A percentile compares a stretch with the other conserved stretches of the same genome.
phyloP scores from a whole-genome alignment of 139 green algal species.

The Deuterostichococcus epilithicus region DNA sequence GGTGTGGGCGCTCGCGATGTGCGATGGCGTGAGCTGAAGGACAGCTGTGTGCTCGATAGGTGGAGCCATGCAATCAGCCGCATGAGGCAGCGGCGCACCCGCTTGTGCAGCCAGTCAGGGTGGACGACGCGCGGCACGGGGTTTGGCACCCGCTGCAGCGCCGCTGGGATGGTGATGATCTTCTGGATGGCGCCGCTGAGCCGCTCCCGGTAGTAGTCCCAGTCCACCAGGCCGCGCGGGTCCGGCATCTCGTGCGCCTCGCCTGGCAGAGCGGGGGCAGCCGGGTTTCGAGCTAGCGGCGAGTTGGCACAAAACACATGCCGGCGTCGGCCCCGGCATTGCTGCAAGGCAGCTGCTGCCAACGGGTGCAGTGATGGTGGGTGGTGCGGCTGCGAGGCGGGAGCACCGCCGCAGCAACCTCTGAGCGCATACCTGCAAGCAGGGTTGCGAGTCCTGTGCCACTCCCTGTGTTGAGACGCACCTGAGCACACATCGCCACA shows the following conservation, averaged over 20 bases:
- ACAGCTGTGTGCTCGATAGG: background rate
- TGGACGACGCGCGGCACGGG: slow-evolving; percentile 80
- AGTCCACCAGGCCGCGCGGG: slow-evolving; percentile 91
- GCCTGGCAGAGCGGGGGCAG: slow-evolving; percentile 13
- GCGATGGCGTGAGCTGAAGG: no score
- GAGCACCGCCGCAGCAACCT: background rate
- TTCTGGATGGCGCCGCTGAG: slow-evolving; percentile 93
- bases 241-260: slow-evolving; percentile 54
- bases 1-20: no score
- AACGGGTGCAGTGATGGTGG: slow-evolving; percentile 1
- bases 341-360: background rate
- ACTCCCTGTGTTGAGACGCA: background rate
- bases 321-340: slow-evolving; percentile 27
- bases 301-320: no score
- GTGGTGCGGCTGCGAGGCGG: background rate
- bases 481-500: slow-evolving; percentile 53
- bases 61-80: background rate
- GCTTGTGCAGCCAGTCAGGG: slow-evolving; percentile 94
- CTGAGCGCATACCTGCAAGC: no score
- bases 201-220: slow-evolving; percentile 94
- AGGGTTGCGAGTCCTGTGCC: no score
- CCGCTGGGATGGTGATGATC: slow-evolving; percentile 99
- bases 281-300: background rate
- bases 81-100: slow-evolving; percentile 13
- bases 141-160: slow-evolving; percentile 87